These are phyloP conservation scores for Blastomyces emzantsi DNA, from an alignment of 2,329 filamentous ascomycete genomes.

Conservation along the genomic window DNA sequence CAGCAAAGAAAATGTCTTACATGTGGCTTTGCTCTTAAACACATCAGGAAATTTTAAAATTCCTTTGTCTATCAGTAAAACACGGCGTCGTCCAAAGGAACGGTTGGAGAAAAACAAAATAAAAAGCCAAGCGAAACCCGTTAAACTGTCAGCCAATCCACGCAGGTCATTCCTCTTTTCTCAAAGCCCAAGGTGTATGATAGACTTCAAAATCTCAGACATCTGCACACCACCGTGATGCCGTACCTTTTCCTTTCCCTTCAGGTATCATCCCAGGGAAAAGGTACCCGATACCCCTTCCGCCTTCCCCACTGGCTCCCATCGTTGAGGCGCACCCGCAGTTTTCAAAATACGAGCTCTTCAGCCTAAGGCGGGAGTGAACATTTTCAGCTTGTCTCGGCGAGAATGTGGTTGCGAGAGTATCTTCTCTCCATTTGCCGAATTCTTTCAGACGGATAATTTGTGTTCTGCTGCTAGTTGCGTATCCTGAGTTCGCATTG, in stretches of 20 bases:
- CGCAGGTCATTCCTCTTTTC: neutral
- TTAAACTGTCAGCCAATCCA: conserved; percentile 1
- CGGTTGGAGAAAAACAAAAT: neutral
- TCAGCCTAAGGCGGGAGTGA: neutral
- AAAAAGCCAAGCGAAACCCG: neutral
- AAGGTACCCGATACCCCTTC: conserved; percentile 1
- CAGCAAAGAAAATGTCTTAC: neutral
- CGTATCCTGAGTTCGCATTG: neutral
- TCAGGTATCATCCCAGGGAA: neutral
- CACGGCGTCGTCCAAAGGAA: neutral
- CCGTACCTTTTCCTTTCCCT: neutral
- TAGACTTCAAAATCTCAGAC: neutral
- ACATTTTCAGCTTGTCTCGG: conserved; percentile 2
- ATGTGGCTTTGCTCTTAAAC: too few species aligned
- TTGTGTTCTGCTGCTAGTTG: neutral
- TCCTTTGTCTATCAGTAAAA: neutral
- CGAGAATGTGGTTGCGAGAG: neutral
- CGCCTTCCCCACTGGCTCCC: neutral
- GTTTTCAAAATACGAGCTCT: neutral
- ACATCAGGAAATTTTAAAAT: neutral
- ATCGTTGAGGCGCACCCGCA: neutral
- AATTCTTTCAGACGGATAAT: too few species aligned
- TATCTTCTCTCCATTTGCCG: neutral
- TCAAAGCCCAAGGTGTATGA: neutral
- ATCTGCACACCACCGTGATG: neutral